These are phyloP conservation scores for Zasmidium citrigriseum DNA, from an alignment of 2,329 filamentous ascomycete species.

Conservation along the genomic window DNA sequence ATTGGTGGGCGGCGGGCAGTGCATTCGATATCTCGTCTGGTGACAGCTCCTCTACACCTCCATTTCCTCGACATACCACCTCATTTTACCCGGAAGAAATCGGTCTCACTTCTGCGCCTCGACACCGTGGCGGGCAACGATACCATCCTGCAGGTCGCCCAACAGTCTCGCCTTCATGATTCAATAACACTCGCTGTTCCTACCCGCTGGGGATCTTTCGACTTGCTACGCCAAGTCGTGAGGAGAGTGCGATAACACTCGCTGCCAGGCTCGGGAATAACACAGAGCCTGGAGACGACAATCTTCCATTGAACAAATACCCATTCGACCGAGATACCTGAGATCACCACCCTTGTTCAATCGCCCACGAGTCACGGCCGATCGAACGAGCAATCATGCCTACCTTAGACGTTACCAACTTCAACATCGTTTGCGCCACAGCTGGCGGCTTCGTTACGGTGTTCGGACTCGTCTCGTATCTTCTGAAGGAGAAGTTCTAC, in stretches of 20 bases:
- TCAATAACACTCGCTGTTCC: slow-evolving; percentile 30
- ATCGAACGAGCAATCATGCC: slow-evolving; percentile 50
- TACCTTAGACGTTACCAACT: slow-evolving; percentile 67
- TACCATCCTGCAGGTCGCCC: background rate
- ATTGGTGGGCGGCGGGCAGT: too few relatives aligned
- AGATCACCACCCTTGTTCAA: background rate
- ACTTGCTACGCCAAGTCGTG: slow-evolving; percentile 2
- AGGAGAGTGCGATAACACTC: slow-evolving; percentile 24
- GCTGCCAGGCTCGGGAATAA: slow-evolving; percentile 6
- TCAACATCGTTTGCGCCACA: slow-evolving; percentile 80
- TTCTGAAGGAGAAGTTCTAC: slow-evolving; percentile 87
- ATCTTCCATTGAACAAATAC: background rate
- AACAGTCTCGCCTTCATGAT: slow-evolving; percentile 13
- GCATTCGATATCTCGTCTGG: too few relatives aligned
- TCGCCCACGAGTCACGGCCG: background rate
- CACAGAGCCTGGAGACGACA: background rate
- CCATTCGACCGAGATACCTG: background rate
- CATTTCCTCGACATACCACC: background rate
- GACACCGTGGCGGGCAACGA: slow-evolving; percentile 8
- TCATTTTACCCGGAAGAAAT: background rate
- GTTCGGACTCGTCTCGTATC: slow-evolving; percentile 88
- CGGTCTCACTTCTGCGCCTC: background rate
- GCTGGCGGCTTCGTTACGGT: slow-evolving; percentile 84
- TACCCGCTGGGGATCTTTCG: slow-evolving; percentile 5
- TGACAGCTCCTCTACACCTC: too few relatives aligned